Base-by-base conservation (phyloP, 345 rosid genomes). In the Arabis hirsuta region DNA sequence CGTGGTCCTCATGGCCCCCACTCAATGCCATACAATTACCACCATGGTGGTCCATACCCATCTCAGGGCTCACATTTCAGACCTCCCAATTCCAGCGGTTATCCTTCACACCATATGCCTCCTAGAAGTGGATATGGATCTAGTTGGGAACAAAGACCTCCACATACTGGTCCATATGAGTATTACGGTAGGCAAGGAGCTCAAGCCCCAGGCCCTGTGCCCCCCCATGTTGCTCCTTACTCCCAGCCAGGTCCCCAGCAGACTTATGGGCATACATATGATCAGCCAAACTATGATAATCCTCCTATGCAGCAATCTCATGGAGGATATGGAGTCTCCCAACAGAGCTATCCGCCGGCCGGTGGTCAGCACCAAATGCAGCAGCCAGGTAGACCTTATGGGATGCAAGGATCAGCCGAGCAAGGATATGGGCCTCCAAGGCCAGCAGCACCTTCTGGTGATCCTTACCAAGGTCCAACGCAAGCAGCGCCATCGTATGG, bases 131-230 rank as follows among this genome's bases (percentile, higher is more conserved):
- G 81, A 66, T 89, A 63, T 48, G 87, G 93, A 55, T 64, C 87
- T 61, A 81, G 88, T 52, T 91, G 96, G 97, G 97, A 91, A 62
- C 92, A 83, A 62, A 86, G 96, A 79, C 89, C 88, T 55, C 80
- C 86, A n/a, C 86, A 81, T 24, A 68, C 84, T 44, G 87, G 86
- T 13, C 80, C 88, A 57, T 93, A 89, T 70, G 94, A 89, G 80
- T 90, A 86, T 79, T 93, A 88, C 51, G 82, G 94, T 14, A 84
- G 92, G 12, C 94, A 83, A 60, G 90, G 87, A 76, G 76, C 85
- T 43, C 89, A 73, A 69, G 68, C 84, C 36, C 72, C 84, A 55
- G 85, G 70, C 27, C 78, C 85, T 52, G 87, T 78, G 4, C 86
- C 88, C 16, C 65, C 86, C 12, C 82, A 86, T 51, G 63, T 51